Base-by-base conservation (phyloP, 192 early-diverging fungal species). In the Endogone sp. region DNA sequence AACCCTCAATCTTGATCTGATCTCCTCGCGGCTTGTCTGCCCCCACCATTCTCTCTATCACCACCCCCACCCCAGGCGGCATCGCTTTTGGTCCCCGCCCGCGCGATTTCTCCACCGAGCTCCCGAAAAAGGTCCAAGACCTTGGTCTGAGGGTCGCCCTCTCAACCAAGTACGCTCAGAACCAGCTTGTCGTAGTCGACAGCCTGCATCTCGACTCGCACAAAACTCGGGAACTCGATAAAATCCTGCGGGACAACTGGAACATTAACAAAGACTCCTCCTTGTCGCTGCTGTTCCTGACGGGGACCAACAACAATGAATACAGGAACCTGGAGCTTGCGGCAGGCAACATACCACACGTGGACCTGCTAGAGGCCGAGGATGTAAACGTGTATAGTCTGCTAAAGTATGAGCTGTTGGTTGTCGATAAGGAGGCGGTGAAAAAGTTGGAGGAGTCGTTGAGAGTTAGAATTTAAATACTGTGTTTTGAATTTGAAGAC, bases 21-120 rank as follows among this genome's bases (percentile, higher is more conserved):
- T 56, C 16, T 56, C n/a, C 16, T 56, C n/a, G 56, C n/a, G 16
- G 16, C 56, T 20, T 20, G 16, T 56, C 56, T 56, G 16, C n/a
- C 23, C n/a, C 21, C 11, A 2, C 2, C 55, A 16, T 64, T 25
- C 56, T 66, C 26, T 29, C 3, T 70, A 65, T 61, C n/a, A n/a
- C n/a, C n/a, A n/a, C 37, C 37, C 37, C 16, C 37, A 0, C 24
- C 16, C 13, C 54, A 87, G 86, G 92, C 77, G 92, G 88, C 63
- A 82, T 87, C 65, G 92, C 86, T 0, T 94, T 95, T 69, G 97
- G 95, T n/a, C 95, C 95, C n/a, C 84, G 88, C 26, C 93, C 95
- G 0, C 90, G 93, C 64, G 85, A 89, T 72, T 91, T 92, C 62
- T 82, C 86, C 27, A 94, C 87, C 3, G 89, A 95, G 60, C 78